Percentiles rank a stretch among this genome's conserved stretches.
phyloP scores from a whole-genome alignment of 768 basidiomycete species.

The Dioszegia crocea region DNA sequence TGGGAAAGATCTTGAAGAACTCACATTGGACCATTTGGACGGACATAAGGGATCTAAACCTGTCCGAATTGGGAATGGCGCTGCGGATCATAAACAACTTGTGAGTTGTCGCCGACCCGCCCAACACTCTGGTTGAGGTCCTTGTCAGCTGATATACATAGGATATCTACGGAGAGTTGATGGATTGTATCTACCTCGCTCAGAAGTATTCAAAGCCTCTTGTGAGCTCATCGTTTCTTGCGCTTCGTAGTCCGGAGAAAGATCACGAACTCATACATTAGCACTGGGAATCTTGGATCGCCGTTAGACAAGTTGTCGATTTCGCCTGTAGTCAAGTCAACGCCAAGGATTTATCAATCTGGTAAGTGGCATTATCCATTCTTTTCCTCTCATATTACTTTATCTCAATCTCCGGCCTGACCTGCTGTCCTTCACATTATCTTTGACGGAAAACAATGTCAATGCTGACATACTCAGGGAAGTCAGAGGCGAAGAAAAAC shows the following conservation, averaged over 20 bases:
- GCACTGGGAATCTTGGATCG: conserved; percentile 50
- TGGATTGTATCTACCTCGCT: conserved; percentile 95
- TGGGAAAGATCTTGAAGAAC: conserved; percentile 74
- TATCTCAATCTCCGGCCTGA: too few relatives aligned
- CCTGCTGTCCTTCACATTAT: too few relatives aligned
- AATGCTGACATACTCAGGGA: conserved; percentile 58
- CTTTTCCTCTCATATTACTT: too few relatives aligned
- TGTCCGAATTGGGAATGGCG: conserved; percentile 81
- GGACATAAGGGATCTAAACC: conserved; percentile 54
- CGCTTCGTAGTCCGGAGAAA: too few relatives aligned
- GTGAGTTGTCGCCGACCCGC: too few relatives aligned
- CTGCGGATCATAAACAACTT: conserved; percentile 85
- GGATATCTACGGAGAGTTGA: conserved; percentile 93
- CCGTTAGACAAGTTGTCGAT: conserved; percentile 51
- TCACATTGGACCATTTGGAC: conserved; percentile 79
- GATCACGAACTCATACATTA: conserved; percentile 1
- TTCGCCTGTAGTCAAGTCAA: conserved; percentile 67
- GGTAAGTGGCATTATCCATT: conserved; percentile 18
- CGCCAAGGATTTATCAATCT: conserved; percentile 70
- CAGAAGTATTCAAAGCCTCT: conserved; percentile 66
- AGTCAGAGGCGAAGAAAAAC: conserved; percentile 75
- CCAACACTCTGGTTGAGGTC: too few relatives aligned
- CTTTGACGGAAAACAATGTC: too few relatives aligned
- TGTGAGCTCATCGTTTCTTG: conserved; percentile 49
- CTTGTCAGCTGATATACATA: conserved; percentile 44